These are phyloP conservation scores for Penicillium cinerascens DNA, from an alignment of 495 filamentous ascomycete species.

Conservation along the genomic window DNA sequence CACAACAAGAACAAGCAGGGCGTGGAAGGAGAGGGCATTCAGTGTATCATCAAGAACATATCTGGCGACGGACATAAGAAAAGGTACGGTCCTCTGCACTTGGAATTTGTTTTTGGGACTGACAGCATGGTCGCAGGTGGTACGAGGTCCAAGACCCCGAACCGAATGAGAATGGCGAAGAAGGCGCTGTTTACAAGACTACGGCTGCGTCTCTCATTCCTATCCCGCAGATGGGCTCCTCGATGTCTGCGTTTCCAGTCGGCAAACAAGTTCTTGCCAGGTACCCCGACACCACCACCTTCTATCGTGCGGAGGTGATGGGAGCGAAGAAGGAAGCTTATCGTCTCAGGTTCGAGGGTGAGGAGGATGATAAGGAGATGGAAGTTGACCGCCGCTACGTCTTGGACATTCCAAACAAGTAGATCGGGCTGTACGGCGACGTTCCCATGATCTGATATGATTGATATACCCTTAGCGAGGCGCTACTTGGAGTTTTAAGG, in stretches of 20 bases:
- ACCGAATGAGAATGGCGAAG: slow-evolving; percentile 72
- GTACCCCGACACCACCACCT: slow-evolving; percentile 92
- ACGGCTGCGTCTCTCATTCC: slow-evolving; percentile 78
- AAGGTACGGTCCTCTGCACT: slow-evolving; percentile 39
- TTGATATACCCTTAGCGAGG: slow-evolving; percentile 32
- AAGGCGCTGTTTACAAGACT: slow-evolving; percentile 71
- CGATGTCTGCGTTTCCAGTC: slow-evolving; percentile 65
- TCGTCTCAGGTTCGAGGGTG: slow-evolving; percentile 77
- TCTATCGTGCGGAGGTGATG: slow-evolving; percentile 95
- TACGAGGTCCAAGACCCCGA: slow-evolving; percentile 96
- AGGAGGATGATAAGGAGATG: slow-evolving; percentile 78
- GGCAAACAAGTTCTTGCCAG: slow-evolving; percentile 79
- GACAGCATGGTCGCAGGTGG: slow-evolving; percentile 24
- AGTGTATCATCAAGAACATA: slow-evolving; percentile 82
- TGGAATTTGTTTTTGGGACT: neutral
- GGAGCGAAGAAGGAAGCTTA: slow-evolving; percentile 60
- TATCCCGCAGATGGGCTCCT: slow-evolving; percentile 60
- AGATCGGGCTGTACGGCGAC: neutral
- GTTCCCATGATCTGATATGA: slow-evolving; percentile 24
- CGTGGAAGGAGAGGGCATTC: slow-evolving; percentile 67
- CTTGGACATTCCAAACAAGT: slow-evolving; percentile 64
- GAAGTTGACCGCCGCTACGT: slow-evolving; percentile 78
- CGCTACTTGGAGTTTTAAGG: slow-evolving; percentile 26
- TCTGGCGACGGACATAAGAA: slow-evolving; percentile 83
- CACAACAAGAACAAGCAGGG: slow-evolving; percentile 68